phyloP scores from a whole-genome alignment of 169 alveolate species.

The Theileria orientalis region DNA sequence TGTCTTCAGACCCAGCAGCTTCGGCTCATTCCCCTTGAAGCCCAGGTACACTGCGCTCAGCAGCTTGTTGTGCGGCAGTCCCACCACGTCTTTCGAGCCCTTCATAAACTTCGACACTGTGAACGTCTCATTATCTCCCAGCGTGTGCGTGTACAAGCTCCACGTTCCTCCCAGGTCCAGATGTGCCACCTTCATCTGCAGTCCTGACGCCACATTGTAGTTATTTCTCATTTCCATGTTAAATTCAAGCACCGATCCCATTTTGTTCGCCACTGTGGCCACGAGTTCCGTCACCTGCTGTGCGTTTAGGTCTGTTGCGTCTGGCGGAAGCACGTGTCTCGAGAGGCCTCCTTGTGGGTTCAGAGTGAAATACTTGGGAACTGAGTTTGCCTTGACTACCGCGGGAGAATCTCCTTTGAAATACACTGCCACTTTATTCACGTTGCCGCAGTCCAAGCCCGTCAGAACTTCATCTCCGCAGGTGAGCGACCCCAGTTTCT shows the following conservation, averaged over 20 bases:
- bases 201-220: neutral
- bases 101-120: neutral
- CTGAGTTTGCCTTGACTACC: conserved; percentile 6
- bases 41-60: neutral
- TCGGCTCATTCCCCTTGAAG: neutral
- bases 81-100: neutral
- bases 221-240: neutral
- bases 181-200: neutral
- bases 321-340: neutral
- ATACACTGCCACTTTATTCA: neutral
- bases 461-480: neutral
- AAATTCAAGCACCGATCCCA: neutral
- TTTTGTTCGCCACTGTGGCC: neutral
- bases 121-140: neutral
- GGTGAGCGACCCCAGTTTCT: neutral
- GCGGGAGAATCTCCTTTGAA: neutral
- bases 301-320: neutral
- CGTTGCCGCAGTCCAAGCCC: neutral
- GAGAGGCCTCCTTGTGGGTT: neutral
- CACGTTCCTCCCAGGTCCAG: neutral
- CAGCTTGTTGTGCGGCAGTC: neutral
- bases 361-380: neutral
- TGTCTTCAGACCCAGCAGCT: neutral
- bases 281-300: neutral
- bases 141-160: neutral